Evolutionary conservation across 306 rosid genomes (phyloP), one percentile per base, ranked within the genome.

Genomic region (Sechiopsis laciniata): DNA sequence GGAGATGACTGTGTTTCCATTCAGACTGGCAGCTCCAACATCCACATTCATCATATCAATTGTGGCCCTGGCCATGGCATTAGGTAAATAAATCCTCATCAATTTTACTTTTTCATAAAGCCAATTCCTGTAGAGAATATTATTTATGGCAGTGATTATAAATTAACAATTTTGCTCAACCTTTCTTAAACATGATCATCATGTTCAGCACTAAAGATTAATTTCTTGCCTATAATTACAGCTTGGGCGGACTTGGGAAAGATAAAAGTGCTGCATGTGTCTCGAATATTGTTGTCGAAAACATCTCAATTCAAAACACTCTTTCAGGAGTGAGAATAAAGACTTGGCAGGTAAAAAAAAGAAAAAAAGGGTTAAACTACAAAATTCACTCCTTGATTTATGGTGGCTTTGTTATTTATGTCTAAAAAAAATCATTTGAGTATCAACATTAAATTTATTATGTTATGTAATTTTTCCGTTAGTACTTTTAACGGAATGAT

Each of bases 21-120:
- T 74, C 98, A 94, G 78, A 89, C 96, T 5, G 97, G 97, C 62
- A 90, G 98, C 83, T 82, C 95, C 75, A 90, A 94, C 51, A 74
- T 94, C 81, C 92, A 94, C 81, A 58, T 94, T 81, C 98, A 94
- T 80, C 89, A 90, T 62, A 84, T 90, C 71, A 81, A 78, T 62
- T 94, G 98, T 80, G 98, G 98, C 82, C 98, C 98, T 67, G 98
- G 98, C 24, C 98, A 94, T 86, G 98, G 98, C 24, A 86, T 94
- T 85, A 94, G 98, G 98, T 90, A 50, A 69, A 37, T 40, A 83
- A 26, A 20, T 52, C 24, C 45, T 48, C 74, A 50, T 72, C 16
- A 24, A 52, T 54, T 29, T 72, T 54, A 40, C 76, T 35, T 55
- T 72, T 72, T 55, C 17, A 11, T 55, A 29, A 53, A 54, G 52